Base-by-base conservation (phyloP, 2,329 filamentous ascomycete genomes). In the Bipolaris gigantea region DNA sequence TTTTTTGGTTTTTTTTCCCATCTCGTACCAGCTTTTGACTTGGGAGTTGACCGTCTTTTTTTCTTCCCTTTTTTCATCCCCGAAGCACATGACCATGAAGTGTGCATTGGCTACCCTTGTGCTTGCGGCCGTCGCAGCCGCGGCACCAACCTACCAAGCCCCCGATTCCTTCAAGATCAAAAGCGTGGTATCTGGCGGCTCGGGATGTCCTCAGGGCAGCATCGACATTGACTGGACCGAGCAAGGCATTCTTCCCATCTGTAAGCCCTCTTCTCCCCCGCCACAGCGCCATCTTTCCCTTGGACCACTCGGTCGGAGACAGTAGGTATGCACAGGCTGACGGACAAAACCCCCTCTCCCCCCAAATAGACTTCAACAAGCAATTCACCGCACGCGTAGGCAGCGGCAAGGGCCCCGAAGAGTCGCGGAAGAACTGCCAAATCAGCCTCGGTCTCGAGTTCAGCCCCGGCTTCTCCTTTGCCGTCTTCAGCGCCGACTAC, bases 401-500 rank as follows among this genome's bases (percentile, higher is more conserved):
- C 13, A 51, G 60, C 38, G 52, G 50, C 27, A 59, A 65, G 25
- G 38, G 58, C 2, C 47, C 62, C 40, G 60, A 63, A 36, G 62
- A 73, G 25, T 68, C 66, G 16, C 70, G 73, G 56, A 75, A 75
- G 53, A 72, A 72, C 64, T 75, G 71, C 66, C 72, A 75, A 47
- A 60, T 75, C 50, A 73, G 71, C 56, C 58, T 75, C 52, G 57
- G 59, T n/a, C 57, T 71, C 21, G 50, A 67, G 49, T 74, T 62
- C 59, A 66, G 50, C 21, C 63, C 70, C 59, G 77, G 75, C 61
- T 71, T 71, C 72, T 51, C 72, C 57, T 68, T 74, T 66, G 46
- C 66, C 36, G 60, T 75, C 11, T 72, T 67, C 54, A 65, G 60
- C 53, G 69, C 71, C 38, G 71, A 72, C 48, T 75, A 74, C 55